A percentile compares a stretch with the other conserved stretches of the same genome.
Conservation (phyloP, 164 flowering plant genomes). For the Platanus orientalis region DNA sequence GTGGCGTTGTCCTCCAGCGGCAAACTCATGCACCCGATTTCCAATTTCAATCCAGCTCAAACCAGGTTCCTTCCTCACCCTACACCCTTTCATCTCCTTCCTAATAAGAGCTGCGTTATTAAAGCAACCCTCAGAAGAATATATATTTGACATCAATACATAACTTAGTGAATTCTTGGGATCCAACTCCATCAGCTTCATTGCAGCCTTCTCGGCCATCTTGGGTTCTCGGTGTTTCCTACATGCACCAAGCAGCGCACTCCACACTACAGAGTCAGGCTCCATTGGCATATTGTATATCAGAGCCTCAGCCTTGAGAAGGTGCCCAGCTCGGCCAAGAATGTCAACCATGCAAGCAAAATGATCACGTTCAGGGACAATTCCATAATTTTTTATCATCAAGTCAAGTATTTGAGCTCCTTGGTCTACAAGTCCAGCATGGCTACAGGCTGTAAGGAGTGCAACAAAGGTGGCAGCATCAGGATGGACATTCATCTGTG, state of each 20-base stretch:
- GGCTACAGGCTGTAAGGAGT: slow-evolving; percentile 74
- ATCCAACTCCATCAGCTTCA: slow-evolving; percentile 50
- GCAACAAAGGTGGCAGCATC: slow-evolving; percentile 71
- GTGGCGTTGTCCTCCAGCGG: slow-evolving; percentile 57
- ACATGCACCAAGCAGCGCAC: slow-evolving; percentile 71
- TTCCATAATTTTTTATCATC: slow-evolving; percentile 39
- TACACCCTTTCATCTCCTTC: slow-evolving; percentile 47
- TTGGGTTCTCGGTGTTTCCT: slow-evolving; percentile 52
- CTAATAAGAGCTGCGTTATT: slow-evolving; percentile 44
- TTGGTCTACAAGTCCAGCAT: slow-evolving; percentile 60
- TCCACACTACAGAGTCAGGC: slow-evolving; percentile 76
- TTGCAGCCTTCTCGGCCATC: slow-evolving; percentile 50
- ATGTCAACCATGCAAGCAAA: slow-evolving; percentile 78
- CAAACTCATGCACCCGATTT: slow-evolving; percentile 64
- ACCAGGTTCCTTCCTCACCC: slow-evolving; percentile 71
- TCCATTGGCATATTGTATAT: slow-evolving; percentile 55
- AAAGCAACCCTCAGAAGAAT: slow-evolving; percentile 45
- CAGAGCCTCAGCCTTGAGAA: slow-evolving; percentile 49
- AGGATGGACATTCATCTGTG: slow-evolving; percentile 44
- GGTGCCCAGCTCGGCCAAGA: slow-evolving; percentile 59
- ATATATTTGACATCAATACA: slow-evolving; percentile 60
- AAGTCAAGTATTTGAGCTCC: slow-evolving; percentile 49
- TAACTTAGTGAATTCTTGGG: slow-evolving; percentile 63
- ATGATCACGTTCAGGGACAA: slow-evolving; percentile 63
- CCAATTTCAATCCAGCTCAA: slow-evolving; percentile 76